A percentile compares a stretch with the other conserved stretches of the same genome.
Evolutionary conservation across 1,139 yeast species (phyloP).

Genomic region (Pichia sp.): DNA sequence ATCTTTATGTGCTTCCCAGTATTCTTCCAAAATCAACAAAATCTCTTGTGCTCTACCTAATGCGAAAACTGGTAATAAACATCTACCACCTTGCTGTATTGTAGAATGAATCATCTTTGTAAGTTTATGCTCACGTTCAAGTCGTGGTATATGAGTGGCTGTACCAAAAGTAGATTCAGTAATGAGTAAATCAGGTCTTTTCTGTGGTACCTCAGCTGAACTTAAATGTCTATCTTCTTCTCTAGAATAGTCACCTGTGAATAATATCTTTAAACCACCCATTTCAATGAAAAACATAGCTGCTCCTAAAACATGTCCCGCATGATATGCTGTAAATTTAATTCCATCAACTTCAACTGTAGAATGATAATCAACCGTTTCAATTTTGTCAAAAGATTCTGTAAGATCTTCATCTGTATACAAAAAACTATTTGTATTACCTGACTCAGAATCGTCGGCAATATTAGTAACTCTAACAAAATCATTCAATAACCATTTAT

Average conservation of each 20-base stretch:
- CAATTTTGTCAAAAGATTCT: slow-evolving; percentile 82
- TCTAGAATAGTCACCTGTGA: slow-evolving; percentile 95
- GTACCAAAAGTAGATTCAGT: slow-evolving; percentile 98
- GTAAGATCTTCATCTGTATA: slow-evolving; percentile 89
- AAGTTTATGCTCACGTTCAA: slow-evolving; percentile 74
- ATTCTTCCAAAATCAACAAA: slow-evolving; percentile 81
- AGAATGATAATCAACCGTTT: slow-evolving; percentile 91
- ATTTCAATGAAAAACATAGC: slow-evolving; percentile 96
- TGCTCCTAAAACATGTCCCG: slow-evolving; percentile 98
- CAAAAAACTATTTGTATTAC: slow-evolving; percentile 40
- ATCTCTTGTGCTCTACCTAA: slow-evolving; percentile 95
- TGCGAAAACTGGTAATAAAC: slow-evolving; percentile 90
- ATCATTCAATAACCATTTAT: slow-evolving; percentile 89
- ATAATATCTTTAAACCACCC: slow-evolving; percentile 81
- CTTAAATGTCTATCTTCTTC: slow-evolving; percentile 94
- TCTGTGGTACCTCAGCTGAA: slow-evolving; percentile 90
- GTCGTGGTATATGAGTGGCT: slow-evolving; percentile 89
- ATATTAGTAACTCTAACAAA: slow-evolving; percentile 86
- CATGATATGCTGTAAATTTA: slow-evolving; percentile 94
- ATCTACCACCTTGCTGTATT: slow-evolving; percentile 82
- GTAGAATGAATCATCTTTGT: slow-evolving; percentile 82
- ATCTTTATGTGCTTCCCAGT: slow-evolving; percentile 83
- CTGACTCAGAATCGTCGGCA: slow-evolving; percentile 37
- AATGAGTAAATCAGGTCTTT: slow-evolving; percentile 80
- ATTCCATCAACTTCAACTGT: slow-evolving; percentile 92